Conservation (phyloP, 2,329 filamentous ascomycete genomes). For the Emmonsia crescens region DNA sequence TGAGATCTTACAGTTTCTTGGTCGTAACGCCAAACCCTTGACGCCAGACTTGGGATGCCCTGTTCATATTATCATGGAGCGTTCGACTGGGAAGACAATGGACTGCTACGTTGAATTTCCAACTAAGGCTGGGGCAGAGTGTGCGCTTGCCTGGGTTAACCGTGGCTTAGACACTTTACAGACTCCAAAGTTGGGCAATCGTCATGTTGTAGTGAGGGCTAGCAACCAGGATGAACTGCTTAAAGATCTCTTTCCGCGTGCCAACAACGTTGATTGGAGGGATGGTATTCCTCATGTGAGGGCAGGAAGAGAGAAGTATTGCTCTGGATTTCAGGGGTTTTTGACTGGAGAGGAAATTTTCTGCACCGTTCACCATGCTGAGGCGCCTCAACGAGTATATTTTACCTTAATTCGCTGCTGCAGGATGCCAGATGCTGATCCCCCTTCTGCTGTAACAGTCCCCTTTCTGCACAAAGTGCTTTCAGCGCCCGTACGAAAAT, state of each 20-base stretch:
- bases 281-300: slow-evolving; percentile 24
- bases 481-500: slow-evolving; percentile 43
- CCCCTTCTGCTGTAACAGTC: slow-evolving; percentile 4
- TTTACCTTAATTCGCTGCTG: background rate
- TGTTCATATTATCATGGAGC: slow-evolving; percentile 49
- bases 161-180: slow-evolving; percentile 25
- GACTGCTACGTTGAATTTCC: slow-evolving; percentile 42
- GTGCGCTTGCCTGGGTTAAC: slow-evolving; percentile 28
- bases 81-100: slow-evolving; percentile 46
- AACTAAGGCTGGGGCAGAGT: slow-evolving; percentile 27
- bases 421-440: background rate
- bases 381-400: slow-evolving; percentile 40
- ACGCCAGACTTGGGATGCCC: slow-evolving; percentile 30
- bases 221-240: slow-evolving; percentile 41
- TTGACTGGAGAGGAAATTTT: slow-evolving; percentile 41
- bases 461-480: slow-evolving; percentile 39
- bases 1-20: slow-evolving; percentile 39
- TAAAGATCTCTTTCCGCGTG: slow-evolving; percentile 40
- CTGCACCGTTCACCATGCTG: slow-evolving; percentile 37
- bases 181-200: slow-evolving; percentile 37
- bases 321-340: slow-evolving; percentile 42
- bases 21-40: slow-evolving; percentile 32
- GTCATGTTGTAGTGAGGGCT: slow-evolving; percentile 37
- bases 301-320: slow-evolving; percentile 33
- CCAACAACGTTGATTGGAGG: slow-evolving; percentile 40